Percentiles rank a stretch among this genome's conserved stretches.
These are phyloP conservation scores for Spathaspora boniae DNA, from an alignment of 805 yeast genomes.

Conservation along the genomic window DNA sequence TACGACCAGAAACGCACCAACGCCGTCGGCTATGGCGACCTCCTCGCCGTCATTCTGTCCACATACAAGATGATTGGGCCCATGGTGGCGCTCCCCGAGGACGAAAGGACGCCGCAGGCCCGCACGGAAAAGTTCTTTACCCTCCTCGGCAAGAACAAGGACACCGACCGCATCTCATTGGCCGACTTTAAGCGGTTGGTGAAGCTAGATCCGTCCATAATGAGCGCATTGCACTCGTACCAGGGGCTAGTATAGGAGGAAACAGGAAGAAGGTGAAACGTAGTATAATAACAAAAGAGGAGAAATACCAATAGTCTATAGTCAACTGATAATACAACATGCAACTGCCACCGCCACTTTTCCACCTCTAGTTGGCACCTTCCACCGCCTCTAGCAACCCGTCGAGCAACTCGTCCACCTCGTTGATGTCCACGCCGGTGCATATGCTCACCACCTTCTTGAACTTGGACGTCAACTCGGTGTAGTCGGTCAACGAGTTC, in stretches of 20 bases:
- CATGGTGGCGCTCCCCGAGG: slow-evolving; percentile 84
- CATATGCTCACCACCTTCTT: slow-evolving; percentile 86
- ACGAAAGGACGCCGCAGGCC: slow-evolving; percentile 87
- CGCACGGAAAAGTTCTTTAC: slow-evolving; percentile 80
- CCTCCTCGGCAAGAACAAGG: slow-evolving; percentile 65
- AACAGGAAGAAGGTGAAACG: neutral
- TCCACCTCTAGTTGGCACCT: too few species aligned
- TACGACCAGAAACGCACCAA: slow-evolving; percentile 86
- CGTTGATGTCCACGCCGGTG: slow-evolving; percentile 78
- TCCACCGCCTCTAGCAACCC: slow-evolving; percentile 89
- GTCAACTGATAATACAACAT: neutral
- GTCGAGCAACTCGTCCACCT: slow-evolving; percentile 77
- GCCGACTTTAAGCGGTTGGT: slow-evolving; percentile 84
- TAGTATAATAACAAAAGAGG: neutral
- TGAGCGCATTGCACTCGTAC: slow-evolving; percentile 72
- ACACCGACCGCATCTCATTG: slow-evolving; percentile 61
- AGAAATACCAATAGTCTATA: neutral
- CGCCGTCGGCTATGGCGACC: slow-evolving; percentile 67
- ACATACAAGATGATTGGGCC: slow-evolving; percentile 95
- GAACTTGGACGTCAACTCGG: slow-evolving; percentile 56
- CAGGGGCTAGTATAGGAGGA: slow-evolving; percentile 64
- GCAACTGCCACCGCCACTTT: too few species aligned
- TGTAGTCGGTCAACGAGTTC: slow-evolving; percentile 44
- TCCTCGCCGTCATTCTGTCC: slow-evolving; percentile 74
- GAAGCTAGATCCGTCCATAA: slow-evolving; percentile 72